Base-by-base conservation (phyloP, 2,329 filamentous ascomycete genomes). In the Xylariaceae sp. region DNA sequence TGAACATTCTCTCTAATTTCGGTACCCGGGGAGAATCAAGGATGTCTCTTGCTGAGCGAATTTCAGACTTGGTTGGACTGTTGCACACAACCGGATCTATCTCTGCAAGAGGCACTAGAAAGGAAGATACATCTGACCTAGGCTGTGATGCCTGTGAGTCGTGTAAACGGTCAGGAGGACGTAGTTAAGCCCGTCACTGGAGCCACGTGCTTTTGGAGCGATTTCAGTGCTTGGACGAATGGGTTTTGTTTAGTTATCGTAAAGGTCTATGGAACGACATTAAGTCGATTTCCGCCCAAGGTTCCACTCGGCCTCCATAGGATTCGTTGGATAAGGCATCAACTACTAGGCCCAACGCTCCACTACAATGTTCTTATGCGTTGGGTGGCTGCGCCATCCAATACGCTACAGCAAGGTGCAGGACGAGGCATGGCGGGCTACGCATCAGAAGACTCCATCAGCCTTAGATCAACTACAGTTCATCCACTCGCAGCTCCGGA, bases 191-290 rank as follows among this genome's bases (percentile, higher is more conserved):
- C 53, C 55, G 57, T 55, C 57, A 68, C 54, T 70, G 67, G 68
- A 65, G 67, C 69, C 69, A 72, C 68, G 68, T 71, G 64, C 64
- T 52, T 27, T 27, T 27, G 22, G 22, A 27, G 22, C 22, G 22
- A 27, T 27, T 4, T 27, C 22, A 27, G 22, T 27, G 22, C 22
- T 27, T 27, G 22, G 22, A 27, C 58, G 51, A 52, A 43, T 48
- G 55, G 47, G 51, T 43, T 54, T 48, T 44, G 48, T 33, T 48
- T 46, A 45, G 41, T 41, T 51, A 53, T 46, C 47, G 52, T 55
- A 52, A 62, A 51, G 42, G 48, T 53, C 52, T 51, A 43, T 47
- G 51, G 44, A 54, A 42, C 54, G 56, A 54, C 54, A 52, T 56
- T 56, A 44, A 44, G 48, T 36, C 27, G 15, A 57, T 63, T 65